Percentiles rank a stretch among this genome's conserved stretches.
phyloP scores from a whole-genome alignment of 805 yeast species.

The Lipomyces spencermartinsiae region DNA sequence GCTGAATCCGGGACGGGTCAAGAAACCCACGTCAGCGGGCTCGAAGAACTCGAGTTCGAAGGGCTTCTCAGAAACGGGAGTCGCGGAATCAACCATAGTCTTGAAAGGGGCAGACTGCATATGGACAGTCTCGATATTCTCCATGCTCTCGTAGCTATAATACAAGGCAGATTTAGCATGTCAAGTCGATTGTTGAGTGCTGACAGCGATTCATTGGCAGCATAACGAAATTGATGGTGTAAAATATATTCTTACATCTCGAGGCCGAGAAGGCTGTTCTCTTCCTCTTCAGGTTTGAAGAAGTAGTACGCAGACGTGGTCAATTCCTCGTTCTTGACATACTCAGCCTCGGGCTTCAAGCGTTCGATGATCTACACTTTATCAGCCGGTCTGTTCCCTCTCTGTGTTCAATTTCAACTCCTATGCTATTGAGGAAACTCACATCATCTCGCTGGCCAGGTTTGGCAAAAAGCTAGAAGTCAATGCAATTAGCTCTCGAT shows the following conservation, averaged over 20 bases:
- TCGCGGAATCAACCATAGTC: slow-evolving; percentile 22
- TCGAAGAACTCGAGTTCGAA: slow-evolving; percentile 22
- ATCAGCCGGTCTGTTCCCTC: background rate
- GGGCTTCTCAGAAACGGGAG: slow-evolving; percentile 12
- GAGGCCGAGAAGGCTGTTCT: slow-evolving; percentile 15
- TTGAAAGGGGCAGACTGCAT: slow-evolving; percentile 26
- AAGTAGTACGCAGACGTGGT: slow-evolving; percentile 27
- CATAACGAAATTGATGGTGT: background rate
- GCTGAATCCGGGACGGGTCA: slow-evolving; percentile 28
- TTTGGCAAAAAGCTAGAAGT: slow-evolving; percentile 13
- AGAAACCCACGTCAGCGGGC: slow-evolving; percentile 34
- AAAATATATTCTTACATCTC: slow-evolving; percentile 25
- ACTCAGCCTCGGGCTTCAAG: slow-evolving; percentile 27
- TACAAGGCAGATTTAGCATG: background rate
- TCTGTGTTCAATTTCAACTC: background rate
- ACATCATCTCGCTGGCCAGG: slow-evolving; percentile 25
- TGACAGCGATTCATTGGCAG: background rate
- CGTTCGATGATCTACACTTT: slow-evolving; percentile 21
- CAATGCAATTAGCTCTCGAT: background rate
- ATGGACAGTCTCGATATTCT: slow-evolving; percentile 24
- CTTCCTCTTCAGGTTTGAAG: slow-evolving; percentile 13
- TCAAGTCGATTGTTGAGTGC: background rate
- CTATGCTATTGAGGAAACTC: background rate
- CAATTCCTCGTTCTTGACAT: slow-evolving; percentile 23
- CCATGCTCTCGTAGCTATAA: slow-evolving; percentile 27